Evolutionary conservation across 1,284 basidiomycete species (phyloP), one percentile per base, ranked within the genome.

Genomic region (Violaceomyces palustris): DNA sequence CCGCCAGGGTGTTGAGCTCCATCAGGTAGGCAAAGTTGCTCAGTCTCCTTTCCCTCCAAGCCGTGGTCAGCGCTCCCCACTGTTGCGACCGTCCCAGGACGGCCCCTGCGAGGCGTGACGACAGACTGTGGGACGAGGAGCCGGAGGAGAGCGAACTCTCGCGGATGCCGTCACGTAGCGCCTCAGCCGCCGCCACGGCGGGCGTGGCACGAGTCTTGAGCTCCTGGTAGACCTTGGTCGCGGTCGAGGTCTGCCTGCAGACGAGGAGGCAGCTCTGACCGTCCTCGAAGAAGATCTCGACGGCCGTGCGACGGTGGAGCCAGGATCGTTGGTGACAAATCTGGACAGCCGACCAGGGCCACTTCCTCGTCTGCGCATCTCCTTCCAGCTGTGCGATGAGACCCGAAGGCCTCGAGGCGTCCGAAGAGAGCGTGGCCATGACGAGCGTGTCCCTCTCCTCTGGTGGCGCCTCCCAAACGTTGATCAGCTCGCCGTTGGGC

Each of bases 401-500:
- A 67, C 74, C 88, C 6, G 60, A 54, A 3, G 56, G 51, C 32
- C 45, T 40, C 8, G 56, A 57, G 1, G 50, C 47, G 19, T 59
- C 52, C 19, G 45, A 87, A 10, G 74, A 75, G 6, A 89, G 84
- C 31, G 92, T 84, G 46, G 87, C 86, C 61, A 91, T 82, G 15
- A 58, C 57, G 3, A 64, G 51, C 12, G 58, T 43, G 34, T 70
- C 69, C 21, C 70, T 45, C 30, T 93, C 77, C 38, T 84, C 82
- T 54, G 82, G 81, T 0, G 89, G 87, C 3, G 89, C 89, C 61
- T 93, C 87, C 56, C 81, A 82, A 1, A 87, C 87, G 62, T 91
- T 88, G 37, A 94, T 84, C 27, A 96, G 82, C 71, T 93, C 90
- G 0, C 89, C 90, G 33, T 84, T 82, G 8, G 85, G 81, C 40